Base-by-base conservation (phyloP, 257 asterid genomes). In the Ajuga chamaepitys region DNA sequence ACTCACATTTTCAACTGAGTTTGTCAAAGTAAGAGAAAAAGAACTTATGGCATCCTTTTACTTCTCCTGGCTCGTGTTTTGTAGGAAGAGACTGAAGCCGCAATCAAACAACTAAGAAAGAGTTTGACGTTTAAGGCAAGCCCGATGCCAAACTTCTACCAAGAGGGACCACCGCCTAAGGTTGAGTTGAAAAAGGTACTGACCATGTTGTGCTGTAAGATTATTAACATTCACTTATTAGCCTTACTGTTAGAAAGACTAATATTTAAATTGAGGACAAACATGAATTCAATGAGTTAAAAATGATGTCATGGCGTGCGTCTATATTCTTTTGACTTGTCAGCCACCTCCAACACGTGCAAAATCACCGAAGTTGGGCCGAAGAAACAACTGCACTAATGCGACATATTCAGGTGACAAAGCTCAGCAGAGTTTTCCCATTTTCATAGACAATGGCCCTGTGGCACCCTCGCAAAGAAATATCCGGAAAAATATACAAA, bases 91-190 rank as follows among this genome's bases (percentile, higher is more conserved):
- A 74, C 69, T 55, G 82, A 83, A 61, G 82, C 82, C 51, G 83
- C 89, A 69, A 78, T 89, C 60, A 86, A 83, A 72, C 93, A 84
- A 80, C 76, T 89, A 64, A 78, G 95, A 55, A 86, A 83, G 75
- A 77, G 82, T 71, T 74, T 89, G 81, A 9, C 28, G 28, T 89
- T 89, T 68, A 88, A 88, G 81, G 96, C 96, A 45, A 81, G 68
- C 71, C 96, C 96, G 3, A 81, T 88, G 96, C 96, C 96, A 65
- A 84, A 87, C 81, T 88, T 88, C 78, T 88, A 88, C 82, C 85
- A 82, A 9, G 96, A 88, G 70, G 93, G 88, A 22, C 93, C 90
- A 12, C 96, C 93, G 18, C 90, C 92, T 9, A 84, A 84, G 80
- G 81, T 71, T 62, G 87, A 88, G 77, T 58, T 86, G 70, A 84